Evolutionary conservation across 2,329 filamentous ascomycete species (phyloP), one percentile per base, ranked within the genome.

Genomic region (Colletotrichum cuscutae): DNA sequence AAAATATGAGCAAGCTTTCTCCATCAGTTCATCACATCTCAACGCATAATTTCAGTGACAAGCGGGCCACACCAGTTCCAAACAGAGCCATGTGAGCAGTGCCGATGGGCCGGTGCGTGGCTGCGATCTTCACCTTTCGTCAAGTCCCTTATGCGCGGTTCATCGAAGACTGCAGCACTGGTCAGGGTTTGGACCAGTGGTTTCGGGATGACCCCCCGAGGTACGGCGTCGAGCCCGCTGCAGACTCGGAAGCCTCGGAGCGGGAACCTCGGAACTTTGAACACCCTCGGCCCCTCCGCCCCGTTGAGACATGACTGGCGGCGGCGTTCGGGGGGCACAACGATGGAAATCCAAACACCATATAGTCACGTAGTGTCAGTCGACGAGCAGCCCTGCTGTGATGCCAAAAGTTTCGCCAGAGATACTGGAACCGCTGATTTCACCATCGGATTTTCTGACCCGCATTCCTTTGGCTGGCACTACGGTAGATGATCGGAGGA

Each of bases 161-260:
- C 59, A 64, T 30, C 53, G 53, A 59, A 35, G 15, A 69, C 58
- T 42, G 65, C 26, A 35, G 7, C 5, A 35, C 30, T 3, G 46
- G 30, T 37, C 70, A 64, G 42, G 59, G 9, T 56, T 56, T 57
- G 46, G 54, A 52, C 46, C 54, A 54, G 32, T 30, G 22, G 58
- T 64, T 69, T 69, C 70, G 60, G 70, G 32, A 1, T 42, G 37
- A 13, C 2, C 37, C 46, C 4, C 42, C 46, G n/a, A 28, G 19
- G 26, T n/a, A 46, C 49, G 52, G 49, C 28, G 35, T 8, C 52
- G 35, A n/a, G 37, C 22, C 13, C 19, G 28, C 52, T 19, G 61
- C 28, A 42, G 57, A 72, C 58, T 58, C 65, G 70, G 59, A 59
- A 56, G 24, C 26, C 35, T 59, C 65, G 65, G 46, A 24, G 65